Percentiles rank a stretch among this genome's conserved stretches.
These are phyloP conservation scores for Plasmodium sp. DNA, from an alignment of 169 alveolate genomes.

Conservation along the genomic window DNA sequence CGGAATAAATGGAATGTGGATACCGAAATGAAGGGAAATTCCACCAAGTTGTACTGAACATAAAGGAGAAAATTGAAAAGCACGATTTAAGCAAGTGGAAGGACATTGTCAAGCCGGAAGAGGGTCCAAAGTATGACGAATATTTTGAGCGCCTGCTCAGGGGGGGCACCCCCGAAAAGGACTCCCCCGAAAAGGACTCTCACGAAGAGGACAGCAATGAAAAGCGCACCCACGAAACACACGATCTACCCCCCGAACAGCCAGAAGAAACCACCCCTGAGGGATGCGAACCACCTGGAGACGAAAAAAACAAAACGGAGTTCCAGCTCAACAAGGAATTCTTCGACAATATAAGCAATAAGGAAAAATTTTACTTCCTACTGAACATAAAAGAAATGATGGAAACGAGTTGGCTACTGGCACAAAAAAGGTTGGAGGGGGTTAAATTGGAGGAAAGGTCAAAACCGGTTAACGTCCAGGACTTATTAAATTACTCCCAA, in stretches of 20 bases:
- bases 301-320: background rate
- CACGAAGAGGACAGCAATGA: background rate
- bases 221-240: background rate
- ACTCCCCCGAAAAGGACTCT: background rate
- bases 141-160: conserved; percentile 29
- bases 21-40: conserved; percentile 30
- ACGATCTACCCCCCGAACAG: background rate
- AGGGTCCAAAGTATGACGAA: conserved; percentile 21
- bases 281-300: background rate
- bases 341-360: conserved; percentile 40
- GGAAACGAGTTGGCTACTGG: conserved; percentile 86
- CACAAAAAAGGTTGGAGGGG: conserved; percentile 79
- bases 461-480: conserved; percentile 77
- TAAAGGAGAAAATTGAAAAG: conserved; percentile 60
- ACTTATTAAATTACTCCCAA: conserved; percentile 76
- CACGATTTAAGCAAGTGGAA: conserved; percentile 62
- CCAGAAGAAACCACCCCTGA: background rate
- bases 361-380: conserved; percentile 76
- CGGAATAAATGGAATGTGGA: conserved; percentile 44
- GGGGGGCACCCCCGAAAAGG: background rate
- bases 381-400: conserved; percentile 72
- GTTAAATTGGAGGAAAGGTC: conserved; percentile 71
- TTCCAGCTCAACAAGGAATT: conserved; percentile 44
- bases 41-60: conserved; percentile 40
- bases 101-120: conserved; percentile 61